phyloP scores from a whole-genome alignment of 768 basidiomycete species.

The Kwoniella dendrophila region DNA sequence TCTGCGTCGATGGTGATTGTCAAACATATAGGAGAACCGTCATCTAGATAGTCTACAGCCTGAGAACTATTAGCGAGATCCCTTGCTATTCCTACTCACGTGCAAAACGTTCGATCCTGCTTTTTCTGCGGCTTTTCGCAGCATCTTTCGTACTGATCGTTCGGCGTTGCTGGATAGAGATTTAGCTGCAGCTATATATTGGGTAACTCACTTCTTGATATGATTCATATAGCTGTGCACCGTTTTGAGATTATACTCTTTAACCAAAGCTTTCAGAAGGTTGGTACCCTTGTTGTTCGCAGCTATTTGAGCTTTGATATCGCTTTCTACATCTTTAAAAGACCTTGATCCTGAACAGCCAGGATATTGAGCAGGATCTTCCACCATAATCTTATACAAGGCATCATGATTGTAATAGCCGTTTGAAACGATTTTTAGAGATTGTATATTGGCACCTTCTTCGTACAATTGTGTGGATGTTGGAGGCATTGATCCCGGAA shows the following conservation, averaged over 20 bases:
- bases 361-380: slow-evolving; percentile 55
- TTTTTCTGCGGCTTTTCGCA: slow-evolving; percentile 54
- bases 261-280: slow-evolving; percentile 78
- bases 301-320: slow-evolving; percentile 61
- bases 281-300: slow-evolving; percentile 80
- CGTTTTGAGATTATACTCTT: slow-evolving; percentile 78
- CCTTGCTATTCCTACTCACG: slow-evolving; percentile 51
- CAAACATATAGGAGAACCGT: slow-evolving; percentile 58
- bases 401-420: slow-evolving; percentile 79
- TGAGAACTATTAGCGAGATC: slow-evolving; percentile 59
- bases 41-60: slow-evolving; percentile 70
- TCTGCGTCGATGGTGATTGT: slow-evolving; percentile 74
- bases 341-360: slow-evolving; percentile 43
- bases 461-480: slow-evolving; percentile 91
- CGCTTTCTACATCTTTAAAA: slow-evolving; percentile 40
- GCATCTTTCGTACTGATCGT: slow-evolving; percentile 76
- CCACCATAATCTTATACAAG: slow-evolving; percentile 76
- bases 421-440: slow-evolving; percentile 85
- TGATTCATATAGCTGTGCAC: slow-evolving; percentile 91
- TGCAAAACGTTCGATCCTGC: slow-evolving; percentile 33
- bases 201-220: slow-evolving; percentile 62
- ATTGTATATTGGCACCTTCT: slow-evolving; percentile 88
- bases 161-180: slow-evolving; percentile 57
- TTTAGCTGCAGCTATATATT: not conserved
- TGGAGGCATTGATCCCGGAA: slow-evolving; percentile 92